phyloP scores from a whole-genome alignment of 257 asterid genomes.

The Solanum virginianum region DNA sequence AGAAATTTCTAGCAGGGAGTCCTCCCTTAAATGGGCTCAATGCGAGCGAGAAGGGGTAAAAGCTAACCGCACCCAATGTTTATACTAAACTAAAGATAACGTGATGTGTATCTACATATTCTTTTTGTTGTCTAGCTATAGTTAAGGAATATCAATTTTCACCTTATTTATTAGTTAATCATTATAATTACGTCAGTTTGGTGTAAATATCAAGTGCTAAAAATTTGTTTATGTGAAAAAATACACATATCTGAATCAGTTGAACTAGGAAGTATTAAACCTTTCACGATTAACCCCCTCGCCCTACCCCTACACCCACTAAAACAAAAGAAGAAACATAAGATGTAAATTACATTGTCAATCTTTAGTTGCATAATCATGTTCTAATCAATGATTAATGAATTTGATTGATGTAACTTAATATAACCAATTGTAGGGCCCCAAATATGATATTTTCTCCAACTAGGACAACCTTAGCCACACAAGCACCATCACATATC shows the following conservation, averaged over 20 bases:
- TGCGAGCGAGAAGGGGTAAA: not conserved
- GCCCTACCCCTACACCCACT: not conserved
- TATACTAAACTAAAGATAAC: not conserved
- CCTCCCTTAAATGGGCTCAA: not conserved
- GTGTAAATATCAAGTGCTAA: not conserved
- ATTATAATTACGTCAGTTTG: not conserved
- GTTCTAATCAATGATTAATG: not conserved
- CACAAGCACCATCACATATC: slow-evolving; percentile 8
- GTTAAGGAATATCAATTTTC: not conserved
- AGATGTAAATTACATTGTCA: not conserved
- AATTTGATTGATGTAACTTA: not conserved
- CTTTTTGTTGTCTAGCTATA: no score
- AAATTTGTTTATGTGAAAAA: not conserved
- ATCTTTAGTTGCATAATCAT: not conserved
- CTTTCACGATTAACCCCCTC: not conserved
- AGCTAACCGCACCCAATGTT: not conserved
- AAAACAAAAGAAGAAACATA: not conserved
- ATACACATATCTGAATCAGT: not conserved
- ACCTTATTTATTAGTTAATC: not conserved
- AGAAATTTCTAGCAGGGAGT: not conserved
- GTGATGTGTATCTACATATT: not conserved
- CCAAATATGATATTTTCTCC: not conserved
- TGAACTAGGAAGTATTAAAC: not conserved
- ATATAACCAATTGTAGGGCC: not conserved
- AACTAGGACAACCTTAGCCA: slow-evolving; percentile 20